phyloP scores from a whole-genome alignment of 2,329 filamentous ascomycete species.

The Allantophomopsis lycopodina region DNA sequence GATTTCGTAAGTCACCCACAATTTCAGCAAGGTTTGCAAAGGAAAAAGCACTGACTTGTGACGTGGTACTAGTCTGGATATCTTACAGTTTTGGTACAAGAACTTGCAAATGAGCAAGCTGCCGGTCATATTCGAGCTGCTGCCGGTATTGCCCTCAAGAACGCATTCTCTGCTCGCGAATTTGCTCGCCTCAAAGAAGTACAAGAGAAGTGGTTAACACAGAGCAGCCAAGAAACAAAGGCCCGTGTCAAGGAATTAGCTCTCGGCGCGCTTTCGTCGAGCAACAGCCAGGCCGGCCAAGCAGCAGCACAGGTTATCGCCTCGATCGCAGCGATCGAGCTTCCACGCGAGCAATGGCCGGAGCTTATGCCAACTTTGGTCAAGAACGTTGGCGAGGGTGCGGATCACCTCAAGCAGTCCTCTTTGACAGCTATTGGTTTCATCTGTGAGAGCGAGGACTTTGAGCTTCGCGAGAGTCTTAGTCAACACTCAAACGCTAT shows the following conservation, averaged over 20 bases:
- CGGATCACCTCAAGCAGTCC: slow-evolving; percentile 81
- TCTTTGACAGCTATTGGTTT: slow-evolving; percentile 95
- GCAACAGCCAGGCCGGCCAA: slow-evolving; percentile 70
- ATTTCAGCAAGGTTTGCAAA: slow-evolving; percentile 14
- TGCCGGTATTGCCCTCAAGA: slow-evolving; percentile 93
- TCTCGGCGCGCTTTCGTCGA: slow-evolving; percentile 73
- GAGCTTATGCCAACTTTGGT: slow-evolving; percentile 84
- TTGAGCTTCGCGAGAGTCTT: slow-evolving; percentile 69
- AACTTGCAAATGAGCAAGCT: slow-evolving; percentile 82
- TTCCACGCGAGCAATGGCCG: slow-evolving; percentile 85
- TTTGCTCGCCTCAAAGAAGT: slow-evolving; percentile 75
- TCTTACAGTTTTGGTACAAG: slow-evolving; percentile 80
- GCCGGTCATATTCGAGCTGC: slow-evolving; percentile 79
- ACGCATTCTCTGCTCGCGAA: slow-evolving; percentile 93
- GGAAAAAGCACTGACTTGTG: slow-evolving; percentile 9
- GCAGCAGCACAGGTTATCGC: slow-evolving; percentile 92
- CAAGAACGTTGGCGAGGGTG: slow-evolving; percentile 80
- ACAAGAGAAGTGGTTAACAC: slow-evolving; percentile 83
- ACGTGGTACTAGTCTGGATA: slow-evolving; percentile 64
- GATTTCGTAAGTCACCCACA: slow-evolving; percentile 66
- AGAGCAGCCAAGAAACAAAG: slow-evolving; percentile 73
- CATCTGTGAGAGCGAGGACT: slow-evolving; percentile 91
- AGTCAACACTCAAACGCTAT: slow-evolving; percentile 91
- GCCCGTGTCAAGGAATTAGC: slow-evolving; percentile 76
- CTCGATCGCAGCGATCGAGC: slow-evolving; percentile 86